A percentile compares a stretch with the other conserved stretches of the same genome.
Conservation (phyloP, 352 stramenopile genomes). For the Pythium apleroticum region DNA sequence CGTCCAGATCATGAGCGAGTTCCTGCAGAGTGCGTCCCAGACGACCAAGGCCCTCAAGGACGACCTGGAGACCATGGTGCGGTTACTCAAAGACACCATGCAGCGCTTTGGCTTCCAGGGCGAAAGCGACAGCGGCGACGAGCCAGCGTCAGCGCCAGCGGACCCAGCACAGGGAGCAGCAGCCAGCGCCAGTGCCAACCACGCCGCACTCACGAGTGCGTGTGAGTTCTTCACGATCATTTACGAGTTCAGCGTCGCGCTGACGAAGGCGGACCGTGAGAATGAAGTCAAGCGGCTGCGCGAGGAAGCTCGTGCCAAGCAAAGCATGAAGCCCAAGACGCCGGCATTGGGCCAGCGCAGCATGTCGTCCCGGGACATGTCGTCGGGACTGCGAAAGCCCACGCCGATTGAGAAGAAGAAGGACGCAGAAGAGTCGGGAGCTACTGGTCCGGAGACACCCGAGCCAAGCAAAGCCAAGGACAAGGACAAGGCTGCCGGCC, state of each 20-base stretch:
- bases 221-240: conserved; percentile 70
- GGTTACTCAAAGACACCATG: conserved; percentile 59
- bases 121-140: conserved; percentile 36
- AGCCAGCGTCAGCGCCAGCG: conserved; percentile 12
- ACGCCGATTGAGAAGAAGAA: conserved; percentile 19
- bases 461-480: conserved; percentile 27
- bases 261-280: conserved; percentile 73
- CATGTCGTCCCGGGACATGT: conserved; percentile 31
- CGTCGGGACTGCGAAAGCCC: conserved; percentile 6
- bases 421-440: background rate
- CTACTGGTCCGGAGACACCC: conserved; percentile 19
- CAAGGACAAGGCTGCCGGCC: conserved; percentile 8
- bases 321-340: conserved; percentile 40
- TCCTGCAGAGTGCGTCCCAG: conserved; percentile 42
- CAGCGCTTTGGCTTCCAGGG: conserved; percentile 48
- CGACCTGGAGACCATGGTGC: conserved; percentile 49
- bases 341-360: conserved; percentile 23
- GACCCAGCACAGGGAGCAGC: background rate
- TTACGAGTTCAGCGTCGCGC: conserved; percentile 79
- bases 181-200: conserved; percentile 19
- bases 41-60: conserved; percentile 39
- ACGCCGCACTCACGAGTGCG: conserved; percentile 39
- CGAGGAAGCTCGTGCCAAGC: conserved; percentile 56
- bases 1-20: conserved; percentile 63
- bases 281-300: conserved; percentile 73